Evolutionary conservation across 1,284 basidiomycete species (phyloP).

Genomic region (Calocybe gambosa): DNA sequence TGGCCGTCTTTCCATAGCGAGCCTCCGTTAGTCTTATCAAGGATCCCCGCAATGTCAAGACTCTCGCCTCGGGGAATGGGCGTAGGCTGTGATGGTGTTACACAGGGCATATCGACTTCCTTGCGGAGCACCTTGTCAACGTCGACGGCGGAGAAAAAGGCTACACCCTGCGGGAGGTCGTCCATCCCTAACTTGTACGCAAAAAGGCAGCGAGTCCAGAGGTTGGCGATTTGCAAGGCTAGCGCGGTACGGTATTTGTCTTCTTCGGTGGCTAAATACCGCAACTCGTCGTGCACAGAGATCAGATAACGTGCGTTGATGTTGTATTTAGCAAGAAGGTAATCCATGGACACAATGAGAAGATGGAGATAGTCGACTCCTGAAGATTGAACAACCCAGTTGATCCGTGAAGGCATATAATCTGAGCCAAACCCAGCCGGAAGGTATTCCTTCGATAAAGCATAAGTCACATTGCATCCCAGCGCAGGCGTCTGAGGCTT

Average conservation of each 20-base stretch:
- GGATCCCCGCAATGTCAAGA: conserved; percentile 65
- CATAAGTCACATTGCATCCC: conserved; percentile 91
- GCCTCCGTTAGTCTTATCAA: conserved; percentile 64
- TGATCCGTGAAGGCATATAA: conserved; percentile 95
- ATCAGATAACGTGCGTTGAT: conserved; percentile 94
- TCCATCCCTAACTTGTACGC: conserved; percentile 93
- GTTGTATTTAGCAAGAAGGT: conserved; percentile 76
- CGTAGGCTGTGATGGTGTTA: conserved; percentile 87
- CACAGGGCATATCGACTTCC: conserved; percentile 93
- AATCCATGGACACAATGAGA: conserved; percentile 92
- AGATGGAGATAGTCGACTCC: conserved; percentile 98
- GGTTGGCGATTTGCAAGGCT: conserved; percentile 93
- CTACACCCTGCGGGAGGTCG: conserved; percentile 89
- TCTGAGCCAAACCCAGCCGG: conserved; percentile 74
- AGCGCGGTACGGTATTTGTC: conserved; percentile 87
- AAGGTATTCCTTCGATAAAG: conserved; percentile 85
- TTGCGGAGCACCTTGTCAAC: conserved; percentile 90
- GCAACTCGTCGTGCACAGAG: conserved; percentile 95
- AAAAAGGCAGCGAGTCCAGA: conserved; percentile 94
- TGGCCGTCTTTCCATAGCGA: conserved; percentile 53
- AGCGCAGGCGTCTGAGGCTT: conserved; percentile 89
- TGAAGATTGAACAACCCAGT: conserved; percentile 99
- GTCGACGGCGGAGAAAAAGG: conserved; percentile 97
- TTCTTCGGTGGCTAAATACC: conserved; percentile 86
- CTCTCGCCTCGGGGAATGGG: conserved; percentile 85